These are phyloP conservation scores for Hyaloscypha variabilis DNA, from an alignment of 495 filamentous ascomycete species.

Conservation along the genomic window DNA sequence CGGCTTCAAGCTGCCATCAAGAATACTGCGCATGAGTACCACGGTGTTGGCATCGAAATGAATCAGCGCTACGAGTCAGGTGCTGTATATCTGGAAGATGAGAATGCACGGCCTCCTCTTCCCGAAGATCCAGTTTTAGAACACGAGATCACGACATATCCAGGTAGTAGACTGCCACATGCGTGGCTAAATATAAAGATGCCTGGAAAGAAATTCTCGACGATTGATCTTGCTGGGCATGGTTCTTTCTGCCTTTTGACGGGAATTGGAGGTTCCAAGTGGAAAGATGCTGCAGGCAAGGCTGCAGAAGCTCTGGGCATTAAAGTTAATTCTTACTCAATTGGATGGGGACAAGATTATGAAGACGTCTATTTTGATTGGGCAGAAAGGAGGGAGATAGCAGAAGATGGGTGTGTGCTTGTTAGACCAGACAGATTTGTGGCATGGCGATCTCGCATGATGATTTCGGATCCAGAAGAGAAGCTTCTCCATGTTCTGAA, in stretches of 20 bases:
- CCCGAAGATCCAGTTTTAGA: conserved; percentile 36
- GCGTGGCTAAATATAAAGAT: conserved; percentile 52
- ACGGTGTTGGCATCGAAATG: conserved; percentile 53
- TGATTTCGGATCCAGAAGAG: conserved; percentile 31
- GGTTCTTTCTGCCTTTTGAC: conserved; percentile 51
- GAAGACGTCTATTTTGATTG: conserved; percentile 58
- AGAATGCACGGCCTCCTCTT: conserved; percentile 34
- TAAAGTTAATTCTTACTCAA: conserved; percentile 43
- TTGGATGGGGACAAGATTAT: conserved; percentile 52
- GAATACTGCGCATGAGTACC: conserved; percentile 47
- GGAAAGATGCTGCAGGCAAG: conserved; percentile 47
- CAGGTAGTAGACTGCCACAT: conserved; percentile 54
- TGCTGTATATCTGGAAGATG: conserved; percentile 42
- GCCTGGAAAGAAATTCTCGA: conserved; percentile 46
- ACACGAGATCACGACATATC: conserved; percentile 48
- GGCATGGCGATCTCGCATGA: conserved; percentile 39
- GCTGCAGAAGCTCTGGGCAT: conserved; percentile 39
- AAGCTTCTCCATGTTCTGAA: conserved; percentile 35
- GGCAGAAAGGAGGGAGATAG: conserved; percentile 44
- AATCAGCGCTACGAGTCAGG: conserved; percentile 47
- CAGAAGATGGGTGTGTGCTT: conserved; percentile 55
- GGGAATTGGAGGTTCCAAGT: conserved; percentile 51
- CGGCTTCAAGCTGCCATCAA: conserved; percentile 40
- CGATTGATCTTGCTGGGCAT: conserved; percentile 55
- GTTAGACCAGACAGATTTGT: conserved; percentile 52